Conservation (phyloP, 306 rosid genomes). For the Castanea mollissima region DNA sequence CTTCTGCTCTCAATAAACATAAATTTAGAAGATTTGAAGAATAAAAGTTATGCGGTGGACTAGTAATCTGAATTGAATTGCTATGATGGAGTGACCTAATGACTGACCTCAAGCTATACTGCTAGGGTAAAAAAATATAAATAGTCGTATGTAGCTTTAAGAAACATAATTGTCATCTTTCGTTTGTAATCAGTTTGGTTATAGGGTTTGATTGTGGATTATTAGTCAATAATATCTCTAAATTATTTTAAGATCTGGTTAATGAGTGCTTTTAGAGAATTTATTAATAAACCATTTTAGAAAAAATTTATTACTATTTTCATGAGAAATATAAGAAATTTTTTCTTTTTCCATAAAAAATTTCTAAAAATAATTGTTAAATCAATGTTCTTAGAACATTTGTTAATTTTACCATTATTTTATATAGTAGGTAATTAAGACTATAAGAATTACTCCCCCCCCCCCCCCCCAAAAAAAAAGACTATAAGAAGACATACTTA, state of each 20-base stretch:
- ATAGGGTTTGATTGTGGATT: conserved; percentile 7
- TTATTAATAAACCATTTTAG: too few relatives aligned
- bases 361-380: too few relatives aligned
- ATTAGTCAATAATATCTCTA: conserved; percentile 42
- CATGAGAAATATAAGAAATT: too few relatives aligned
- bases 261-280: too few relatives aligned
- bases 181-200: conserved; percentile 11
- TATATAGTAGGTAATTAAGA: background rate
- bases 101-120: too few relatives aligned
- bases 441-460: too few relatives aligned
- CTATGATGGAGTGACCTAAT: background rate
- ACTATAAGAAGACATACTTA: conserved; percentile 2
- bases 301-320: too few relatives aligned
- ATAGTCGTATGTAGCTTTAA: conserved; percentile 2
- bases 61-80: background rate
- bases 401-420: too few relatives aligned
- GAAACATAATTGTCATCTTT: conserved; percentile 17
- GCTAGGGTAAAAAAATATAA: too few relatives aligned
- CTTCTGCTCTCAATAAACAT: conserved; percentile 29
- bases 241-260: background rate
- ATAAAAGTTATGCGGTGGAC: conserved; percentile 15
- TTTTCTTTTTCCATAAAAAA: too few relatives aligned
- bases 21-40: conserved; percentile 8
- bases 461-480: background rate
- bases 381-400: too few relatives aligned